Evolutionary conservation across 352 stramenopile genomes (phyloP).

Genomic region (Globisporangium okanoganense): DNA sequence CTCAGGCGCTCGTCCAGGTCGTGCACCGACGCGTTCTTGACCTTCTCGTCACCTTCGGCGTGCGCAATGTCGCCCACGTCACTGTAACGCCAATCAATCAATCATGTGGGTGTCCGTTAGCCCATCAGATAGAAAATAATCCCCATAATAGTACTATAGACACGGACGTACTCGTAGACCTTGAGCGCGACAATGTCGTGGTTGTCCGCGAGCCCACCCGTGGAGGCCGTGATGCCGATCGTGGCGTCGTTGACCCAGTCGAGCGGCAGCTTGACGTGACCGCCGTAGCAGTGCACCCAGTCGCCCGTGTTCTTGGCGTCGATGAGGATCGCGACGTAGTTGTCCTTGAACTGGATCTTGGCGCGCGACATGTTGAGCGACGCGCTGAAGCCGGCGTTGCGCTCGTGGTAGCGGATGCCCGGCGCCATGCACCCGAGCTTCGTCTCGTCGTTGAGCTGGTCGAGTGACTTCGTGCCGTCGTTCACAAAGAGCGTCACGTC

Average conservation of each 20-base stretch:
- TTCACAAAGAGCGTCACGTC: constrained; percentile 83
- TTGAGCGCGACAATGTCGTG: constrained; percentile 75
- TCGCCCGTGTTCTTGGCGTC: constrained; percentile 68
- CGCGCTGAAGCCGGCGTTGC: constrained; percentile 70
- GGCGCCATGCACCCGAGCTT: constrained; percentile 77
- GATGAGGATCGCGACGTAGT: constrained; percentile 64
- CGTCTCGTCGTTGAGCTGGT: constrained; percentile 66
- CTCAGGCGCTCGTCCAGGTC: constrained; percentile 45
- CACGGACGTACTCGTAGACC: constrained; percentile 65
- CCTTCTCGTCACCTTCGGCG: constrained; percentile 49
- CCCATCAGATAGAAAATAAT: too few relatives aligned
- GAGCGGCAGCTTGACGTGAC: constrained; percentile 39
- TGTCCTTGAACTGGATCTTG: constrained; percentile 78
- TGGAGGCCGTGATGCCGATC: constrained; percentile 76
- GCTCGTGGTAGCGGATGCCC: constrained; percentile 78
- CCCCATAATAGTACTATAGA: neutral
- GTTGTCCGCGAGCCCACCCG: constrained; percentile 78
- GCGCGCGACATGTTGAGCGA: constrained; percentile 78
- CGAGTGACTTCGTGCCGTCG: constrained; percentile 68
- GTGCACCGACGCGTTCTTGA: constrained; percentile 48
- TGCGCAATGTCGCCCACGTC: constrained; percentile 60
- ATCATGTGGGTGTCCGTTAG: neutral
- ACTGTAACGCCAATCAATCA: constrained; percentile 18
- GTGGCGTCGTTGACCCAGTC: constrained; percentile 65
- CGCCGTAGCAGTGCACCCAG: constrained; percentile 66